These are phyloP conservation scores for Emydomyces testavorans DNA, from an alignment of 2,329 filamentous ascomycete species.

Conservation along the genomic window DNA sequence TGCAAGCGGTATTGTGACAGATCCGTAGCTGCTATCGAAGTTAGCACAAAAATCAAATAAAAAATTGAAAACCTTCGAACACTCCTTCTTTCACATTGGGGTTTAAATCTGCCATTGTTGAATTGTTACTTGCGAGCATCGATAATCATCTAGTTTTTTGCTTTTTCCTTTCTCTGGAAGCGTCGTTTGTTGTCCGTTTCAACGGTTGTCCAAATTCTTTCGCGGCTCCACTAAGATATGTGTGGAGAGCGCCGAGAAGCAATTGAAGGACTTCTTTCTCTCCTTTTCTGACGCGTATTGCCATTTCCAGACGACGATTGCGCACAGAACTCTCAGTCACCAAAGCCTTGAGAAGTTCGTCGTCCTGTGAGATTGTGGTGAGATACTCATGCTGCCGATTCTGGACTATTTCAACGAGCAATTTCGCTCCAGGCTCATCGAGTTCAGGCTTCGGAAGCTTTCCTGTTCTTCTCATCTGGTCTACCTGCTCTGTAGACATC, in stretches of 20 bases:
- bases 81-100: background rate
- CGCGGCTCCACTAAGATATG: background rate
- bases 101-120: background rate
- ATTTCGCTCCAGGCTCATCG: slow-evolving; percentile 20
- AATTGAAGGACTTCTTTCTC: slow-evolving; percentile 58
- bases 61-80: slow-evolving; percentile 15
- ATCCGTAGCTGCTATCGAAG: slow-evolving; percentile 14
- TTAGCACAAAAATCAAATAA: slow-evolving; percentile 15
- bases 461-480: slow-evolving; percentile 26
- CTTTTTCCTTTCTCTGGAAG: slow-evolving; percentile 12
- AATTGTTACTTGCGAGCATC: background rate
- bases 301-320: slow-evolving; percentile 43
- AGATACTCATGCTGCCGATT: slow-evolving; percentile 38
- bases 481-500: slow-evolving; percentile 25
- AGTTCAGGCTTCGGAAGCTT: slow-evolving; percentile 30
- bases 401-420: slow-evolving; percentile 28
- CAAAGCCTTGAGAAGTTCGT: slow-evolving; percentile 30
- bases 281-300: slow-evolving; percentile 55
- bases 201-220: slow-evolving; percentile 17
- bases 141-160: slow-evolving; percentile 13
- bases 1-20: slow-evolving; percentile 11
- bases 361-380: slow-evolving; percentile 44
- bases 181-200: slow-evolving; percentile 18
- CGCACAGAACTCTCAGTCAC: slow-evolving; percentile 16
- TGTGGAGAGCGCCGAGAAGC: slow-evolving; percentile 35